These are phyloP conservation scores for Quercus wislizeni DNA, from an alignment of 306 rosid genomes.

Conservation along the genomic window DNA sequence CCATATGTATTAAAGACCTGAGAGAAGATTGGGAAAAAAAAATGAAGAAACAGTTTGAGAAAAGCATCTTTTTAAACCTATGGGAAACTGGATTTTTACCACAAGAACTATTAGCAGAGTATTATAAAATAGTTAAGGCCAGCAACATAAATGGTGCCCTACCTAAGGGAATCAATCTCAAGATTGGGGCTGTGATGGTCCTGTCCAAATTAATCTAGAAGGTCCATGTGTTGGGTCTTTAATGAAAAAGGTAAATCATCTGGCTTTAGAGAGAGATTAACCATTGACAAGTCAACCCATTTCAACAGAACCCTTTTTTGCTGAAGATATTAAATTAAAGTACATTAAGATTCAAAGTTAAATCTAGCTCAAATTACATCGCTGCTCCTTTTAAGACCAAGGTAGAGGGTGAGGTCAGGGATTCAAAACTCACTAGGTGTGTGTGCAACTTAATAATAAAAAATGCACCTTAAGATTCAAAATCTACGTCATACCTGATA, in stretches of 20 bases:
- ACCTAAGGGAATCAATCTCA: not conserved
- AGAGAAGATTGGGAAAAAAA: conserved; percentile 6
- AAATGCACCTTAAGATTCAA: not conserved
- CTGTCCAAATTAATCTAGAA: not conserved
- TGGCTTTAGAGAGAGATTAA: not conserved
- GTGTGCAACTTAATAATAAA: too few species aligned
- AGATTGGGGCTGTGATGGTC: not conserved
- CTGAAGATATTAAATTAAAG: not conserved
- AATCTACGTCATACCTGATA: not conserved
- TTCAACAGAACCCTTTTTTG: not conserved
- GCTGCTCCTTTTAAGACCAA: too few species aligned
- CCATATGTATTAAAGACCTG: conserved; percentile 93
- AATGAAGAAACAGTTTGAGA: not conserved
- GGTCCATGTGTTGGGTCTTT: not conserved
- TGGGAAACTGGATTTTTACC: not conserved
- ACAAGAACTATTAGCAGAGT: not conserved
- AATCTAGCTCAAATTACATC: too few species aligned
- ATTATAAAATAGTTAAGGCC: not conserved
- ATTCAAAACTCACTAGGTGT: too few species aligned
- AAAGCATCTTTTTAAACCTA: not conserved
- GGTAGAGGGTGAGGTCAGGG: too few species aligned
- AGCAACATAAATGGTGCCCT: not conserved
- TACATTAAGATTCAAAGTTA: too few species aligned
- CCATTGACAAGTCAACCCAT: not conserved
- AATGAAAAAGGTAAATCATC: not conserved